phyloP scores from a whole-genome alignment of 345 rosid genomes.

The Kandelia obovata region DNA sequence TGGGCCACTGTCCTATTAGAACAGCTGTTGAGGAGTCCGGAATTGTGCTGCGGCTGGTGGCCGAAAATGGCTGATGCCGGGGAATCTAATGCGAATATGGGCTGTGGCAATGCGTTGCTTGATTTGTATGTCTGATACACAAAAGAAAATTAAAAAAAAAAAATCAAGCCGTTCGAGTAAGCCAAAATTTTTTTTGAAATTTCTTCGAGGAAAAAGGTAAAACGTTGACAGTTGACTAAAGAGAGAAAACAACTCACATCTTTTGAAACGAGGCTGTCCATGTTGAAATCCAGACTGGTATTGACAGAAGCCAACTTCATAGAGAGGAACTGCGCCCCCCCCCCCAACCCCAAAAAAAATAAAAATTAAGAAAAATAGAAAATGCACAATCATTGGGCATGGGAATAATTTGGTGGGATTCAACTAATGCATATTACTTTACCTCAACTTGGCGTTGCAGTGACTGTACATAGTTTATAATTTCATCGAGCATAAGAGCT shows the following conservation, averaged over 20 bases:
- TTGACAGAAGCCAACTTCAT: constrained; percentile 86
- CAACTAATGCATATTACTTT: constrained; percentile 5
- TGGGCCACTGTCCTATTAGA: constrained; percentile 38
- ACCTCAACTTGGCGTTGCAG: constrained; percentile 95
- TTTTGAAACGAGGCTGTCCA: constrained; percentile 56
- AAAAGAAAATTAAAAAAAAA: neutral
- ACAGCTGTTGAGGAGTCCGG: constrained; percentile 25
- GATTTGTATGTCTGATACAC: constrained; percentile 46
- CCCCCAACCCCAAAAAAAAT: constrained; percentile 4
- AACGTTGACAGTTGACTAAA: constrained; percentile 1
- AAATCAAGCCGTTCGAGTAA: neutral
- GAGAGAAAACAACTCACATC: constrained; percentile 51
- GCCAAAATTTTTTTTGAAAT: neutral
- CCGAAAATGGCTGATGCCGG: constrained; percentile 46
- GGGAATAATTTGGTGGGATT: neutral
- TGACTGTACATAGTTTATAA: constrained; percentile 90
- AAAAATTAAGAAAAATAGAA: neutral
- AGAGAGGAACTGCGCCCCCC: constrained; percentile 59
- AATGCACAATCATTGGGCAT: constrained; percentile 4
- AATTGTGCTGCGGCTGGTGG: constrained; percentile 37
- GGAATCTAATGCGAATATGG: constrained; percentile 50
- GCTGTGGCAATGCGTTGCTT: constrained; percentile 41
- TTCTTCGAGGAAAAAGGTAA: neutral
- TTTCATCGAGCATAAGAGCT: constrained; percentile 88
- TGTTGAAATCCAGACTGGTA: constrained; percentile 62